These are phyloP conservation scores for Trypanosoma conorhini DNA, from an alignment of 208 protist genomes.

Conservation along the genomic window DNA sequence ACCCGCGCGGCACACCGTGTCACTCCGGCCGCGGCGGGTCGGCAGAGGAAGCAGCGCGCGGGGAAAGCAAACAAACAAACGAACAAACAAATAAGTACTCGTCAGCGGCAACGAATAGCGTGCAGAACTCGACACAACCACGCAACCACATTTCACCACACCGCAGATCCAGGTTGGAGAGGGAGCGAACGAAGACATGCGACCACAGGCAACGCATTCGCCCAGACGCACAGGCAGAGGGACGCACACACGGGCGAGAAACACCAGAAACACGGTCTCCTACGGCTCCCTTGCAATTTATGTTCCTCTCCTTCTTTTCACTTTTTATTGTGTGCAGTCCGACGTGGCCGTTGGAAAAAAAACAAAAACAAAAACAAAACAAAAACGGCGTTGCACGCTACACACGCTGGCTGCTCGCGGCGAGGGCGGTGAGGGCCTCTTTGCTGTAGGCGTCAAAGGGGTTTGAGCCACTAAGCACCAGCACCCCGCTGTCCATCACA, in stretches of 20 bases:
- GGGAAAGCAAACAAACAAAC: too few relatives aligned
- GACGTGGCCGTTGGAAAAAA: background rate
- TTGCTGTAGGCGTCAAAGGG: conserved; percentile 72
- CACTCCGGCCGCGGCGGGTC: background rate
- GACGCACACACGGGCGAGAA: background rate
- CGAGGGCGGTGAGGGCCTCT: conserved; percentile 17
- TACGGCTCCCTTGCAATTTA: background rate
- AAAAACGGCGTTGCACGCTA: background rate
- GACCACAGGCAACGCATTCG: background rate
- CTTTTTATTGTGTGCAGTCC: background rate
- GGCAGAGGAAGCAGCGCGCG: background rate
- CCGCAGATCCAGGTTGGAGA: too few relatives aligned
- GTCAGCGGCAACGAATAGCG: too few relatives aligned
- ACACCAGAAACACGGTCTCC: background rate
- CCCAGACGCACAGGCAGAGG: background rate
- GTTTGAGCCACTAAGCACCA: conserved; percentile 55
- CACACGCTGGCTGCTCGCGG: background rate
- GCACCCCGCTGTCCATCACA: conserved; percentile 58
- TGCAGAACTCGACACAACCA: too few relatives aligned
- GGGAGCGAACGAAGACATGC: conserved; percentile 2
- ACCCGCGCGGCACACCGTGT: background rate
- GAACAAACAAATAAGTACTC: too few relatives aligned
- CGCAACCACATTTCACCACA: too few relatives aligned
- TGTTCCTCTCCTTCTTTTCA: background rate
- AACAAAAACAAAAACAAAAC: too few relatives aligned